phyloP scores from a whole-genome alignment of 768 basidiomycete species.

The Daedaleopsis nitida region DNA sequence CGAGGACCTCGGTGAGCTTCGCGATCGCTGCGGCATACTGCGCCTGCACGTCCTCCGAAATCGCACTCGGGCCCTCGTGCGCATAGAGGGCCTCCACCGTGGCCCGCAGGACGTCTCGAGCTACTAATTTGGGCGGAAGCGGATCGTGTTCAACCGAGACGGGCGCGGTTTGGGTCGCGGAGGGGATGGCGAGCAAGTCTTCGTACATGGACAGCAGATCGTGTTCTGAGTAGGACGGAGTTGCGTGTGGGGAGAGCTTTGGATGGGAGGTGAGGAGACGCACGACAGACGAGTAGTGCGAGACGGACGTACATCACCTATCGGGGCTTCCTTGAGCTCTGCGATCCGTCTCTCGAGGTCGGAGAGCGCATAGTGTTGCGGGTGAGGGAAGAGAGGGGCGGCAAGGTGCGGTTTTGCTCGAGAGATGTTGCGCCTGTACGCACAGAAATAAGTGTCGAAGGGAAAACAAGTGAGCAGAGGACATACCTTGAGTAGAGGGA shows the following conservation, averaged over 20 bases:
- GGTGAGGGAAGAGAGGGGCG: not conserved
- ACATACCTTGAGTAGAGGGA: not conserved
- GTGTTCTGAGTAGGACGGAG: constrained; percentile 34
- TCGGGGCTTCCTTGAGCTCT: constrained; percentile 18
- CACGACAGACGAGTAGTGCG: not conserved
- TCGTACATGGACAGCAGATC: constrained; percentile 44
- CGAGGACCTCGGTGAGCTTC: constrained; percentile 17
- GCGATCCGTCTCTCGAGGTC: constrained; percentile 25
- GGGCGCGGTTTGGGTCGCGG: constrained; percentile 10
- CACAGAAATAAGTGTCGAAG: not conserved
- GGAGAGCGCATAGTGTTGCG: constrained; percentile 2
- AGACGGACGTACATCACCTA: constrained; percentile 10
- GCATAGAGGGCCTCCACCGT: constrained; percentile 38
- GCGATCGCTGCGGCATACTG: constrained; percentile 8
- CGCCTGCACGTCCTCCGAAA: constrained; percentile 4
- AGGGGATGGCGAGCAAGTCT: constrained; percentile 38
- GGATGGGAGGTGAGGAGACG: not conserved
- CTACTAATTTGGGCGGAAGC: constrained; percentile 9
- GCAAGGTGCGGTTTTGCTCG: not conserved
- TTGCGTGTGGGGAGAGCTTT: not conserved
- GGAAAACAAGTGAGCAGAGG: not conserved
- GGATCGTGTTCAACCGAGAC: no score
- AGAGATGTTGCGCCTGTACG: not conserved
- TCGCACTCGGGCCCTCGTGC: constrained; percentile 14
- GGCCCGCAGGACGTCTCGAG: constrained; percentile 32